Evolutionary conservation across 1,284 basidiomycete genomes (phyloP), one percentile per base, ranked within the genome.

Genomic region (Malassezia dermatis): DNA sequence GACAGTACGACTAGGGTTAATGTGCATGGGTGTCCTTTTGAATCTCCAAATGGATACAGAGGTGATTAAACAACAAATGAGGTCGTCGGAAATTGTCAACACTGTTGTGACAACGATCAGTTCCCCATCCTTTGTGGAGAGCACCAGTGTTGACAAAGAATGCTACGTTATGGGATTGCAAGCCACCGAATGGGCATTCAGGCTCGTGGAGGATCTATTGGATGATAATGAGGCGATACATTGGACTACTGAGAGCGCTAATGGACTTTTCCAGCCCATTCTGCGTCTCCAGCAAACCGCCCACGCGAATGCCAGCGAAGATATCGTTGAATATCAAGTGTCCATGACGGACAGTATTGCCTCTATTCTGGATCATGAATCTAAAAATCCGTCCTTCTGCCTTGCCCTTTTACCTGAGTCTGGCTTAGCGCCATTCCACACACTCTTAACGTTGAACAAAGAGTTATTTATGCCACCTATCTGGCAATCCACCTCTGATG

Each of bases 261-360:
- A 6, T 39, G 37, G 37, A 4, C 19, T 39, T 4, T 39, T 84
- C 66, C 87, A 87, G 68, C 79, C 80, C 0, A 84, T 93, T 24
- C 12, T 42, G 40, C 55, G 82, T 84, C 56, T 80, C 83, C 27
- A 86, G 86, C 75, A 95, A 93, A 77, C 86, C 15, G 7, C 19
- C 8, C 19, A 21, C 19, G 21, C 19, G 15, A 21, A 10, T 21
- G 3, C 21, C 37, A 39, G 15, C 15, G 37, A 39, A 19, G 42
- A 43, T 30, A 23, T 23, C 30, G 21, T 46, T 11, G 44, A 46
- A 34, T 31, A 46, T 23, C 44, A 32, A 21, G 15, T 46, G 10
- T 46, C 44, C 13, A 46, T 46, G 27, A 46, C 30, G 21, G 44
- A 46, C 19, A 46, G 31, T 23, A n/a, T 30, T 19, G 27, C 27